A percentile compares a stretch with the other conserved stretches of the same genome.
Evolutionary conservation across 305 asterid species (phyloP).

Genomic region (Salvia sclarea): DNA sequence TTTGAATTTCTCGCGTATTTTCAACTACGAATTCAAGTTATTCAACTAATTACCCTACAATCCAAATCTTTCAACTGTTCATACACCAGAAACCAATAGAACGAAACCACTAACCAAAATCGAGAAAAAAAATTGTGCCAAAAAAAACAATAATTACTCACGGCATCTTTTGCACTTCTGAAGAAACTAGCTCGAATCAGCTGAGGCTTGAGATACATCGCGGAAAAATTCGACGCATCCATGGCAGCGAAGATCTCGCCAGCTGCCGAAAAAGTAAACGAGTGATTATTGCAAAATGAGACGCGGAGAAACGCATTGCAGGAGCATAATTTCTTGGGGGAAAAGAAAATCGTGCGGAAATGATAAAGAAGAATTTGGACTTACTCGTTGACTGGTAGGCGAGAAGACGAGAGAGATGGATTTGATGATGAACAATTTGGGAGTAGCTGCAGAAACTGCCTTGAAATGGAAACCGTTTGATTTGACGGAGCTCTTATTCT

Average conservation of each 20-base stretch:
- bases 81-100: background rate
- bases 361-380: conserved; percentile 14
- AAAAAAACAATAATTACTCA: conserved; percentile 14
- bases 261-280: conserved; percentile 30
- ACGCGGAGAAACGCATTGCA: conserved; percentile 10
- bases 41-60: background rate
- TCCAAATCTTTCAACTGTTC: conserved; percentile 2
- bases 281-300: conserved; percentile 2
- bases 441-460: conserved; percentile 16
- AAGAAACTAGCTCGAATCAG: conserved; percentile 37
- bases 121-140: background rate
- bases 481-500: background rate
- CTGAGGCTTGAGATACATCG: conserved; percentile 38
- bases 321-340: background rate
- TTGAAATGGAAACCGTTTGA: conserved; percentile 27
- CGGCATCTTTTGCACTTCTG: conserved; percentile 36
- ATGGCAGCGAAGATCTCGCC: conserved; percentile 39
- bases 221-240: conserved; percentile 52
- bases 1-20: background rate
- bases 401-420: conserved; percentile 23
- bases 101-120: background rate
- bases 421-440: background rate
- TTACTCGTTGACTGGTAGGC: conserved; percentile 39
- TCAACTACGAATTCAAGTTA: conserved; percentile 21
- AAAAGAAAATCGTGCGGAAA: background rate